Conservation (phyloP, 345 rosid genomes). For the Pistacia integerrima region DNA sequence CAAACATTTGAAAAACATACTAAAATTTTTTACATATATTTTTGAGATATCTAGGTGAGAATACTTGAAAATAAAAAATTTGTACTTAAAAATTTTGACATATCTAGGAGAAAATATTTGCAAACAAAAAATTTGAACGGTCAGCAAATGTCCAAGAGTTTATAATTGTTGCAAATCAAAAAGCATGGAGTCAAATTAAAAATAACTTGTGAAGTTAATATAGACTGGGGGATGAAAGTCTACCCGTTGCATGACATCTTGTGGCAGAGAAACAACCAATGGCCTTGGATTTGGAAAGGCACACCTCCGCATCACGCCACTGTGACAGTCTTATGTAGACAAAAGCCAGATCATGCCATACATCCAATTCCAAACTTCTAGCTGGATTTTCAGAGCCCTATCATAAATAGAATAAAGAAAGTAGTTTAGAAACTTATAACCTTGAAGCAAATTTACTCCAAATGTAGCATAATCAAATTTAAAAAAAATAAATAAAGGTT, state of each 20-base stretch:
- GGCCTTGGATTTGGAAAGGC: conserved; percentile 75
- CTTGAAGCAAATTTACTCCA: not conserved
- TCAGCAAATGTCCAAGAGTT: not conserved
- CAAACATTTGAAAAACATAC: not conserved
- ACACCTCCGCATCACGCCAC: conserved; percentile 75
- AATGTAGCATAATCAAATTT: not conserved
- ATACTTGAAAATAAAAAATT: not conserved
- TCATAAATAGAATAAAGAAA: conserved; percentile 6
- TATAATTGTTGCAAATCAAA: not conserved
- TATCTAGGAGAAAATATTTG: not conserved
- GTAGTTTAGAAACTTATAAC: not conserved
- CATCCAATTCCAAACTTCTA: conserved; percentile 59
- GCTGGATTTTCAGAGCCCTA: conserved; percentile 42
- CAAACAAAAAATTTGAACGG: not conserved
- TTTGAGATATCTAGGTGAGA: not conserved
- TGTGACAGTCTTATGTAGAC: conserved; percentile 61
- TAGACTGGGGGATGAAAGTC: not conserved
- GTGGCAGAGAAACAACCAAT: conserved; percentile 50
- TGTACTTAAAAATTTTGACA: too few relatives aligned
- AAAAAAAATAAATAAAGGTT: not conserved
- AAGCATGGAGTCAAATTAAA: not conserved
- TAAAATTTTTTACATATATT: too few relatives aligned
- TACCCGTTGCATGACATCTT: conserved; percentile 63
- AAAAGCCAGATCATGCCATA: conserved; percentile 80
- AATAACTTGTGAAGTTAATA: not conserved